Percentiles rank a stretch among this genome's conserved stretches.
phyloP scores from a whole-genome alignment of 108 stramenopile species.

The Nitzschia putrida region DNA sequence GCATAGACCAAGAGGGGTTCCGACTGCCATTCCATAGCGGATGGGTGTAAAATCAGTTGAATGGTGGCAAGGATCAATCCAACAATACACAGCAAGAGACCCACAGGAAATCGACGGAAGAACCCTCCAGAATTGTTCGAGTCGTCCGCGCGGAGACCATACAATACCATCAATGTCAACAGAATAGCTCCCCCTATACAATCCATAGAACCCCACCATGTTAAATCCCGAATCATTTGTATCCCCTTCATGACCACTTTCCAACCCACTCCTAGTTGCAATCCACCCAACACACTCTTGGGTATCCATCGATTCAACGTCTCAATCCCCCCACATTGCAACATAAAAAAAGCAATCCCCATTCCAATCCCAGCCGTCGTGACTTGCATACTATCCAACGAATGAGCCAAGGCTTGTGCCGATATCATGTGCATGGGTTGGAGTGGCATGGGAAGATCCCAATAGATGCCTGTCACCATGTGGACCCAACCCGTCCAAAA shows the following conservation, averaged over 20 bases:
- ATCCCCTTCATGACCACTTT: slow-evolving; percentile 64
- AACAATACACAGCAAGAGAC: slow-evolving; percentile 64
- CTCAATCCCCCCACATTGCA: slow-evolving; percentile 67
- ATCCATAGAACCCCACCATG: slow-evolving; percentile 36
- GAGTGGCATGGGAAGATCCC: slow-evolving; percentile 87
- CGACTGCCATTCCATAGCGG: neutral
- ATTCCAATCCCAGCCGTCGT: slow-evolving; percentile 76
- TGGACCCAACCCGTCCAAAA: slow-evolving; percentile 73
- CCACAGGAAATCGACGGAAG: slow-evolving; percentile 43
- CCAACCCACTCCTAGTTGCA: slow-evolving; percentile 84
- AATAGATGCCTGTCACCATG: slow-evolving; percentile 59
- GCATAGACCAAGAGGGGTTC: slow-evolving; percentile 58
- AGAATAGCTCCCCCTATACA: slow-evolving; percentile 11
- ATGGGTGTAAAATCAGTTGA: neutral
- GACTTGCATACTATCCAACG: slow-evolving; percentile 41
- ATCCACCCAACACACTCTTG: slow-evolving; percentile 61
- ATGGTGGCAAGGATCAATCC: slow-evolving; percentile 49
- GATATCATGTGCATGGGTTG: slow-evolving; percentile 91
- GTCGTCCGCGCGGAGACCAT: neutral
- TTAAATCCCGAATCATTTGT: slow-evolving; percentile 50
- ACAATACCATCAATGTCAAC: neutral
- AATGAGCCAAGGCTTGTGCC: slow-evolving; percentile 61
- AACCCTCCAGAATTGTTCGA: neutral
- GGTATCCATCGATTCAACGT: slow-evolving; percentile 74
- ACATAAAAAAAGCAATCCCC: slow-evolving; percentile 53